phyloP scores from a whole-genome alignment of 1,139 yeast species.

The Debaryomyces subglobosus region DNA sequence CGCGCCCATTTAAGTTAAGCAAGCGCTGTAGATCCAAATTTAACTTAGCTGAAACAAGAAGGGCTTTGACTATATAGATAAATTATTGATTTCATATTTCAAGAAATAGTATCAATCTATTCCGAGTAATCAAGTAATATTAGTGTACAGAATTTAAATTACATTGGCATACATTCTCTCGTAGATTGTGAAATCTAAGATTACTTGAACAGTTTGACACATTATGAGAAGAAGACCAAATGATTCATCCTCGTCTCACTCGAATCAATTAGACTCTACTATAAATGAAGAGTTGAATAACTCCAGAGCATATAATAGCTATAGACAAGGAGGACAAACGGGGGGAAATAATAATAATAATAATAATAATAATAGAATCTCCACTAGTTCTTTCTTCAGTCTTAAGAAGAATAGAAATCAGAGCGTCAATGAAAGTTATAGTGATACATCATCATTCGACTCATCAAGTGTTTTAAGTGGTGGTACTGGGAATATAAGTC shows the following conservation, averaged over 20 bases:
- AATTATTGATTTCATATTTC: neutral
- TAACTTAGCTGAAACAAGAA: neutral
- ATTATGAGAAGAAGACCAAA: constrained; percentile 30
- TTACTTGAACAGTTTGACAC: neutral
- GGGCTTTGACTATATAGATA: neutral
- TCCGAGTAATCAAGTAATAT: neutral
- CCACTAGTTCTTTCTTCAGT: constrained; percentile 46
- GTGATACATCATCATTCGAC: constrained; percentile 42
- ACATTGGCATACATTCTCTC: neutral
- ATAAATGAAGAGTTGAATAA: constrained; percentile 37
- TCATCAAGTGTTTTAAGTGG: constrained; percentile 35
- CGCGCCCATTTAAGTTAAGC: constrained; percentile 1
- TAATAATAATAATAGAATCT: constrained; percentile 24
- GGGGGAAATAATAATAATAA: constrained; percentile 10
- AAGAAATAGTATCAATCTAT: neutral
- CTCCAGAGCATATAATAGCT: constrained; percentile 33
- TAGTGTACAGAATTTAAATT: neutral
- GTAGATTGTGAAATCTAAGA: constrained; percentile 3
- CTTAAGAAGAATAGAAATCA: constrained; percentile 29
- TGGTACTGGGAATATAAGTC: constrained; percentile 18
- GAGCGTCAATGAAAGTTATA: constrained; percentile 24
- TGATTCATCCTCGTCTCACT: constrained; percentile 17
- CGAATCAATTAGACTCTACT: constrained; percentile 23
- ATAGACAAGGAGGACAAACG: constrained; percentile 6
- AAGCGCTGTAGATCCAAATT: neutral